Conservation (phyloP, 345 rosid genomes). For the Cochlearia excelsa region DNA sequence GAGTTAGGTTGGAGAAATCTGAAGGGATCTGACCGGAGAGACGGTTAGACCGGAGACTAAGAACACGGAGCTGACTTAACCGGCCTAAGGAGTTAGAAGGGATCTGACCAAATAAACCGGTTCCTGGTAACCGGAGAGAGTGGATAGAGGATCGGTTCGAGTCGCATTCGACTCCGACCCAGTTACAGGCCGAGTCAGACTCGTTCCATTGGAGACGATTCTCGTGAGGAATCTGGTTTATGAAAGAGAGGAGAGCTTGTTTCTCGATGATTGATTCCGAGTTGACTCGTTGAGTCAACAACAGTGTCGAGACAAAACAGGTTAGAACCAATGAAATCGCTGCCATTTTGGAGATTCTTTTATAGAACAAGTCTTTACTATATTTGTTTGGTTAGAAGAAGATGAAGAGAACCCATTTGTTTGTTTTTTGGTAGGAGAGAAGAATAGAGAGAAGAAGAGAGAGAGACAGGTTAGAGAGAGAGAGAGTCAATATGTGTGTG, state of each 20-base stretch:
- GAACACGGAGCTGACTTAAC: constrained; percentile 68
- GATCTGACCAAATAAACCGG: constrained; percentile 69
- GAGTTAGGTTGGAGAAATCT: constrained; percentile 72
- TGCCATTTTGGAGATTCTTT: constrained; percentile 40
- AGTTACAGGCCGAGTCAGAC: constrained; percentile 67
- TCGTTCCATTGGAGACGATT: constrained; percentile 76
- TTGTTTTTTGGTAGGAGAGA: background rate
- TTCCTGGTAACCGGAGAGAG: constrained; percentile 81
- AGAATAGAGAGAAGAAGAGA: constrained; percentile 7
- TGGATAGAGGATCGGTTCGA: constrained; percentile 45
- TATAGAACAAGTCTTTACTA: constrained; percentile 12
- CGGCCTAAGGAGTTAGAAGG: constrained; percentile 68
- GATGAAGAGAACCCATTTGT: constrained; percentile 38
- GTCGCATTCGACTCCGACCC: constrained; percentile 86
- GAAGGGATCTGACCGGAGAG: constrained; percentile 76
- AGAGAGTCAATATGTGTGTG: background rate
- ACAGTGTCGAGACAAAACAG: constrained; percentile 32
- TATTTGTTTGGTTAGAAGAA: constrained; percentile 13
- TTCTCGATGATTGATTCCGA: constrained; percentile 73
- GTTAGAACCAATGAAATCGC: constrained; percentile 16
- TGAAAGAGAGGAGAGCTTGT: constrained; percentile 78
- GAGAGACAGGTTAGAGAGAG: background rate
- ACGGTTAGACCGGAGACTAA: constrained; percentile 85
- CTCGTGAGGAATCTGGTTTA: constrained; percentile 53
- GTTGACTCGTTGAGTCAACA: constrained; percentile 41